These are phyloP conservation scores for Cryptococcus maquisensis DNA, from an alignment of 1,284 basidiomycete species.

Conservation along the genomic window DNA sequence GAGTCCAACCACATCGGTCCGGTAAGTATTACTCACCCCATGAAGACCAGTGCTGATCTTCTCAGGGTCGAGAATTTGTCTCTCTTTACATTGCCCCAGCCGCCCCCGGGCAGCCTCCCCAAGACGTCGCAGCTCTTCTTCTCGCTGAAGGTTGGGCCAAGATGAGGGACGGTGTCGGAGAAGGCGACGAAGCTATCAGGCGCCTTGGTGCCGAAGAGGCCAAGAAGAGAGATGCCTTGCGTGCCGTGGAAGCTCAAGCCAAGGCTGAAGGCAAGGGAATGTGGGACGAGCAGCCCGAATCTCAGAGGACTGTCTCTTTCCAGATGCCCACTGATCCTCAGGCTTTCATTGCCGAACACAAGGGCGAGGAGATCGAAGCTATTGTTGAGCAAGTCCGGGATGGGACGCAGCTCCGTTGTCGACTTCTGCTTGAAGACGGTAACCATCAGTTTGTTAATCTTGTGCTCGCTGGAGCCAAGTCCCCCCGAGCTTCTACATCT, in stretches of 20 bases:
- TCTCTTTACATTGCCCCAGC: slow-evolving; percentile 44
- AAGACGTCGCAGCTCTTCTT: slow-evolving; percentile 72
- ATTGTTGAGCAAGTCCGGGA: slow-evolving; percentile 93
- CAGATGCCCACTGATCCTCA: slow-evolving; percentile 87
- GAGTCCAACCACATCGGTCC: slow-evolving; percentile 7
- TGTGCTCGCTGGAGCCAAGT: slow-evolving; percentile 77
- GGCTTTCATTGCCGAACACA: slow-evolving; percentile 85
- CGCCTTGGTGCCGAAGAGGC: slow-evolving; percentile 65
- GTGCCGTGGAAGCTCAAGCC: slow-evolving; percentile 68
- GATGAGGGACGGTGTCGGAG: slow-evolving; percentile 66
- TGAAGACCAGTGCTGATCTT: not conserved
- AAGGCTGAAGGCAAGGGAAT: slow-evolving; percentile 71
- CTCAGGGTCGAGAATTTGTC: slow-evolving; percentile 46
- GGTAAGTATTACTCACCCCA: slow-evolving; percentile 4
- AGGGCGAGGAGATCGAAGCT: slow-evolving; percentile 84
- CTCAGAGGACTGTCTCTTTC: slow-evolving; percentile 67
- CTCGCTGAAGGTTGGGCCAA: slow-evolving; percentile 86
- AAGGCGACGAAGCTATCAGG: slow-evolving; percentile 44
- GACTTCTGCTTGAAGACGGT: slow-evolving; percentile 78
- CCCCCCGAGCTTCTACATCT: slow-evolving; percentile 61
- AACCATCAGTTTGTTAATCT: slow-evolving; percentile 60
- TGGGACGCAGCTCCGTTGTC: slow-evolving; percentile 82
- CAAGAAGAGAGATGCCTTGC: slow-evolving; percentile 58
- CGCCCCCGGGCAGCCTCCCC: slow-evolving; percentile 46
- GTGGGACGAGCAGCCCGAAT: slow-evolving; percentile 76